Conservation (phyloP, 2,329 filamentous ascomycete genomes). For the Penicillium sp. region DNA sequence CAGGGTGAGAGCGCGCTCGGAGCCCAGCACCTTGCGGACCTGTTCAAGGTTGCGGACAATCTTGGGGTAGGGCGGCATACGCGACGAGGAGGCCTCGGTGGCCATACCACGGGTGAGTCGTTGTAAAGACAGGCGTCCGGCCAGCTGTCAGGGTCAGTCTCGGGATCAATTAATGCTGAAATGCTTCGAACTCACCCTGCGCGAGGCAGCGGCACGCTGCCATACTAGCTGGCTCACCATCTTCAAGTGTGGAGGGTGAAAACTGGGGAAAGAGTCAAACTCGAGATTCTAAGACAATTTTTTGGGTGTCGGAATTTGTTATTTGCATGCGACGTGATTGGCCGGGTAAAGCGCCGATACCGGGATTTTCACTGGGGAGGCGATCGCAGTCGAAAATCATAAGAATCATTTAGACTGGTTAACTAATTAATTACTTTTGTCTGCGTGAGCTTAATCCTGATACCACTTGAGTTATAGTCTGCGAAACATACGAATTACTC, state of each 20-base stretch:
- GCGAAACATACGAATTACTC: too few relatives aligned
- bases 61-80: constrained; percentile 74
- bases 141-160: constrained; percentile 26
- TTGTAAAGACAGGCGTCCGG: constrained; percentile 34
- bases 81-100: constrained; percentile 45
- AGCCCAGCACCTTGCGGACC: constrained; percentile 68
- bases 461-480: too few relatives aligned
- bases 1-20: constrained; percentile 65
- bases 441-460: too few relatives aligned
- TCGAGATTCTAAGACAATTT: constrained; percentile 18
- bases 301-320: constrained; percentile 16
- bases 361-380: constrained; percentile 14
- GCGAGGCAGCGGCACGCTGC: constrained; percentile 37
- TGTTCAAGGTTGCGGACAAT: constrained; percentile 71
- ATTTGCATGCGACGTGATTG: constrained; percentile 22
- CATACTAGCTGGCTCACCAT: constrained; percentile 42
- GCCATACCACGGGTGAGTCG: constrained; percentile 33
- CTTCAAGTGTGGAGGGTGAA: constrained; percentile 17
- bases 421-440: too few relatives aligned
- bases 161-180: not conserved
- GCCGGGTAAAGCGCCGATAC: constrained; percentile 18
- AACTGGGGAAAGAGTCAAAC: constrained; percentile 16
- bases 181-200: constrained; percentile 29
- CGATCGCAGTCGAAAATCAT: not conserved
- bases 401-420: not conserved